phyloP scores from a whole-genome alignment of 2,329 filamentous ascomycete genomes.

The Emericellopsis atlantica region DNA sequence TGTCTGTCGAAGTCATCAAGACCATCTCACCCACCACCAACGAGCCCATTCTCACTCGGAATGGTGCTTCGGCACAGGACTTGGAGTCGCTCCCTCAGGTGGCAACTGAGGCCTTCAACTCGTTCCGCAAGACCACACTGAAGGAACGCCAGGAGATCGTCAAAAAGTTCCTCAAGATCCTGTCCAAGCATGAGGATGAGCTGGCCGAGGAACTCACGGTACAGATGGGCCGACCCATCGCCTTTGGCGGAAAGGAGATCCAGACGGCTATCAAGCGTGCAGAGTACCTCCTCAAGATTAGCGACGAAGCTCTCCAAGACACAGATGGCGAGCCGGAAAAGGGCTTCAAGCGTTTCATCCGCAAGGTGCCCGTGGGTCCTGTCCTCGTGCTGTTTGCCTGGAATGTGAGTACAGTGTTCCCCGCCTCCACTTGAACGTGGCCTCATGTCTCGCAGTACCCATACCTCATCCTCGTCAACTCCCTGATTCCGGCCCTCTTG shows the following conservation, averaged over 20 bases:
- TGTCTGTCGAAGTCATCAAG: conserved; percentile 52
- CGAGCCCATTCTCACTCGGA: conserved; percentile 67
- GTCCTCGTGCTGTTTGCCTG: conserved; percentile 87
- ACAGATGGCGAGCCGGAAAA: conserved; percentile 73
- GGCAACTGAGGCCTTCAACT: conserved; percentile 63
- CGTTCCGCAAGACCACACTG: conserved; percentile 64
- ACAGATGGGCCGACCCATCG: conserved; percentile 91
- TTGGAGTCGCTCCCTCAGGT: conserved; percentile 58
- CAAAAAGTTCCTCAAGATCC: conserved; percentile 60
- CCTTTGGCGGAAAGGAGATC: conserved; percentile 75
- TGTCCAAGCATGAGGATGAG: conserved; percentile 62
- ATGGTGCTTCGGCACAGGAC: conserved; percentile 59
- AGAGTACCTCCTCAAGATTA: conserved; percentile 77
- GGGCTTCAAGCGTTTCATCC: conserved; percentile 83
- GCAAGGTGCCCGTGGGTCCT: conserved; percentile 77
- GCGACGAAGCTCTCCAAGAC: conserved; percentile 64
- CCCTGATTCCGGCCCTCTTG: conserved; percentile 80
- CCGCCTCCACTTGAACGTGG: not conserved
- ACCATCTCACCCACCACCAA: conserved; percentile 90
- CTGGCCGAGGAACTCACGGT: conserved; percentile 76
- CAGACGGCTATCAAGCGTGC: conserved; percentile 74
- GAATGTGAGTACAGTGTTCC: conserved; percentile 66
- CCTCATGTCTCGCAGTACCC: conserved; percentile 55
- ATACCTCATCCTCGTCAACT: conserved; percentile 88
- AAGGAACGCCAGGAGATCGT: conserved; percentile 69